A percentile compares a stretch with the other conserved stretches of the same genome.
These are phyloP conservation scores for Gossypium arboreum DNA, from an alignment of 345 rosid genomes.

Conservation along the genomic window DNA sequence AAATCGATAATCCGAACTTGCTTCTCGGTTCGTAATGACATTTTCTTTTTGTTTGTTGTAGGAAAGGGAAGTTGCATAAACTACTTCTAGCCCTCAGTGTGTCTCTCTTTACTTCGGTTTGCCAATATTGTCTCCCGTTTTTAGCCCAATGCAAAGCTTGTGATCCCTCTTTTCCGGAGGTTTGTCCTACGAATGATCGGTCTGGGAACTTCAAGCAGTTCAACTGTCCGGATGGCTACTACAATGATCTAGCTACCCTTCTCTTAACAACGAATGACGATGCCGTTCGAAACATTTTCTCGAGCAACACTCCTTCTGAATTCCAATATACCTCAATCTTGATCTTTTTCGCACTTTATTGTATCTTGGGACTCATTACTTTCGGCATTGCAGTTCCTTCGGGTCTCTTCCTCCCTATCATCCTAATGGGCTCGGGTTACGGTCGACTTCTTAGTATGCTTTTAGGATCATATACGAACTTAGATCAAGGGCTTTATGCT, in stretches of 20 bases:
- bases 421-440: slow-evolving; percentile 83
- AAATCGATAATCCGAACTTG: neutral
- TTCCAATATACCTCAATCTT: slow-evolving; percentile 50
- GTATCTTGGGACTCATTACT: slow-evolving; percentile 71
- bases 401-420: slow-evolving; percentile 92
- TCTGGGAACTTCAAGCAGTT: slow-evolving; percentile 85
- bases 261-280: slow-evolving; percentile 86
- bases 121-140: slow-evolving; percentile 77
- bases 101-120: slow-evolving; percentile 74
- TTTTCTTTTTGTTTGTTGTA: slow-evolving; percentile 31
- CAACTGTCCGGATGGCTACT: slow-evolving; percentile 78
- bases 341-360: slow-evolving; percentile 70
- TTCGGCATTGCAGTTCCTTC: slow-evolving; percentile 98
- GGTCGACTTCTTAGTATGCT: slow-evolving; percentile 74
- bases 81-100: slow-evolving; percentile 64
- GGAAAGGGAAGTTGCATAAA: slow-evolving; percentile 81
- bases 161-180: slow-evolving; percentile 38
- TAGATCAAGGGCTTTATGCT: slow-evolving; percentile 84
- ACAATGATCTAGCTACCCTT: slow-evolving; percentile 87
- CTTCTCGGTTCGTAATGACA: neutral
- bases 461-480: slow-evolving; percentile 72
- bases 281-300: slow-evolving; percentile 82
- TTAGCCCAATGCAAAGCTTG: slow-evolving; percentile 73
- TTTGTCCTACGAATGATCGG: slow-evolving; percentile 67
- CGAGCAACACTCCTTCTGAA: slow-evolving; percentile 61